A percentile compares a stretch with the other conserved stretches of the same genome.
These are phyloP conservation scores for Tuber aestivum DNA, from an alignment of 495 filamentous ascomycete species.

Conservation along the genomic window DNA sequence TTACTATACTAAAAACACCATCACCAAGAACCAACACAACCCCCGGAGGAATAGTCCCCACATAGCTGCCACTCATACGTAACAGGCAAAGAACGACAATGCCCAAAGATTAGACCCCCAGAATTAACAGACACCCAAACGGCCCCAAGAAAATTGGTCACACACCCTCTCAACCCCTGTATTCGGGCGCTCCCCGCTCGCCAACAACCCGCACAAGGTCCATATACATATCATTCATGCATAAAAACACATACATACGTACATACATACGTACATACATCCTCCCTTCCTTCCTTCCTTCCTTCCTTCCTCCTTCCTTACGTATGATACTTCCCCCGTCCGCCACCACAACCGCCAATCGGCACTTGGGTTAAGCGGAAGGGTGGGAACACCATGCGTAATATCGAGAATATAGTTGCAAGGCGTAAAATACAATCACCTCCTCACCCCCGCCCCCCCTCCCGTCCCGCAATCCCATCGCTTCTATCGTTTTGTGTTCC, in stretches of 20 bases:
- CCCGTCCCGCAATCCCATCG: too few species aligned
- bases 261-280: not conserved
- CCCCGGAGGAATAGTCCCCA: not conserved
- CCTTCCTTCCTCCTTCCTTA: too few species aligned
- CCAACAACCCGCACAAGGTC: not conserved
- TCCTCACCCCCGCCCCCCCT: too few species aligned
- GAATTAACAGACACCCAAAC: not conserved
- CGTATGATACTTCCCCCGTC: not conserved
- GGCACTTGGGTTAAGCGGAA: too few species aligned
- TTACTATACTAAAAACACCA: not conserved
- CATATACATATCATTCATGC: not conserved
- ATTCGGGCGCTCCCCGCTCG: not conserved
- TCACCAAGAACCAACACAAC: not conserved
- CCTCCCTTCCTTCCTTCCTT: not conserved
- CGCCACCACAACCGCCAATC: too few species aligned
- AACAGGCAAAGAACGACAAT: not conserved
- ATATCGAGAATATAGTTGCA: too few species aligned
- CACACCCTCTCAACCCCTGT: not conserved
- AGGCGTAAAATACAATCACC: too few species aligned
- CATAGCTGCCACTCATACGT: not conserved
- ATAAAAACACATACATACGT: not conserved
- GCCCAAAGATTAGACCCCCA: not conserved
- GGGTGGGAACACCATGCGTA: too few species aligned
- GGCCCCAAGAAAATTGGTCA: not conserved
- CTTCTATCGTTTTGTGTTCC: too few species aligned